phyloP scores from a whole-genome alignment of 129 eudicot species.

The Kitagawia praeruptora region DNA sequence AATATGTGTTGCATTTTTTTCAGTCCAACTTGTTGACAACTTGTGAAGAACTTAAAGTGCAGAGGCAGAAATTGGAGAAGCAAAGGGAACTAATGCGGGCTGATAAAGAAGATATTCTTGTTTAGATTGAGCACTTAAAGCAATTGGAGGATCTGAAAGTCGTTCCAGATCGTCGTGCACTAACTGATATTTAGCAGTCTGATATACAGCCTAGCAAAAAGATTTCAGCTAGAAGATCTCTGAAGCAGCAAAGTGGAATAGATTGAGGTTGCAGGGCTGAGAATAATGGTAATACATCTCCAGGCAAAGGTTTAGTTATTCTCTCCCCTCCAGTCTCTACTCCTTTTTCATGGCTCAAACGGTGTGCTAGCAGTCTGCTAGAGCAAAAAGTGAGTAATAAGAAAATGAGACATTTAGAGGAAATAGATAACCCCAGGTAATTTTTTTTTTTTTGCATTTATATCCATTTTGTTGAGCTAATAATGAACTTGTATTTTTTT shows the following conservation, averaged over 20 bases:
- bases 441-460: neutral
- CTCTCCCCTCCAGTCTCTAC: constrained; percentile 51
- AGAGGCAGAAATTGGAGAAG: constrained; percentile 78
- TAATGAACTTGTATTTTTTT: neutral
- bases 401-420: constrained; percentile 41
- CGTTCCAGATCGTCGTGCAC: constrained; percentile 38
- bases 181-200: constrained; percentile 30
- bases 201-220: constrained; percentile 22
- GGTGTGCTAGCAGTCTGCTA: constrained; percentile 71
- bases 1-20: constrained; percentile 44
- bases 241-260: constrained; percentile 22
- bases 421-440: constrained; percentile 29
- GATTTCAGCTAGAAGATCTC: constrained; percentile 22
- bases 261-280: constrained; percentile 20
- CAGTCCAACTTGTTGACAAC: too few relatives aligned
- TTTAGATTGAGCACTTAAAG: constrained; percentile 66
- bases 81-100: constrained; percentile 71
- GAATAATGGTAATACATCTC: constrained; percentile 17
- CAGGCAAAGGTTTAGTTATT: constrained; percentile 25
- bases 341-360: constrained; percentile 80
- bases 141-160: constrained; percentile 58
- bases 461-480: neutral
- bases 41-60: constrained; percentile 71
- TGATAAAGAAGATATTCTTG: constrained; percentile 61
- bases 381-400: constrained; percentile 61